Evolutionary conservation across 257 asterid genomes (phyloP).

Genomic region (Schizonepeta tenuifolia): DNA sequence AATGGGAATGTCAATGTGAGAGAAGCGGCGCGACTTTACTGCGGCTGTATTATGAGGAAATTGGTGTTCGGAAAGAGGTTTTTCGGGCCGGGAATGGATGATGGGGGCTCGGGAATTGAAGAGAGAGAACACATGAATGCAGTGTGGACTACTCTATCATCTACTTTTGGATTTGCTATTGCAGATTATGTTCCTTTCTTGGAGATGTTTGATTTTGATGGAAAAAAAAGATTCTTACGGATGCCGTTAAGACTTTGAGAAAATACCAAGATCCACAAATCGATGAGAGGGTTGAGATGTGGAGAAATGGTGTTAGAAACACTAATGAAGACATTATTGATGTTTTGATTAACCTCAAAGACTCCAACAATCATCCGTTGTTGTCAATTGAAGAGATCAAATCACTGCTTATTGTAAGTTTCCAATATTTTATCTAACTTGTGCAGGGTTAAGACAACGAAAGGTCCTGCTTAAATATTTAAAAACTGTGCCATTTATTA

Average conservation of each 20-base stretch:
- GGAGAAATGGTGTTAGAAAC: slow-evolving; percentile 34
- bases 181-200: slow-evolving; percentile 30
- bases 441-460: too few relatives aligned
- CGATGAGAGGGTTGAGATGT: slow-evolving; percentile 33
- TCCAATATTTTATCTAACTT: too few relatives aligned
- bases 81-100: slow-evolving; percentile 35
- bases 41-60: slow-evolving; percentile 29
- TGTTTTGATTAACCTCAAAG: slow-evolving; percentile 26
- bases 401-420: slow-evolving; percentile 27
- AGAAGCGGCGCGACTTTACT: neutral
- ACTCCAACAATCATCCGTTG: slow-evolving; percentile 19
- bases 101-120: slow-evolving; percentile 43
- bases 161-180: neutral
- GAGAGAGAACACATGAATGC: slow-evolving; percentile 41
- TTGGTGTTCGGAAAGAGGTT: slow-evolving; percentile 31
- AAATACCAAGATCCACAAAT: slow-evolving; percentile 35
- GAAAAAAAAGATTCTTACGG: slow-evolving; percentile 15
- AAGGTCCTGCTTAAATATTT: too few relatives aligned
- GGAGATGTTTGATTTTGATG: slow-evolving; percentile 38
- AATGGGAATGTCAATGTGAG: too few relatives aligned
- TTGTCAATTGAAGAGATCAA: slow-evolving; percentile 37
- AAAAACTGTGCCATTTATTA: too few relatives aligned
- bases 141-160: too few relatives aligned
- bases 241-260: slow-evolving; percentile 9
- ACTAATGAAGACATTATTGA: slow-evolving; percentile 30